A percentile compares a stretch with the other conserved stretches of the same genome.
phyloP scores from a whole-genome alignment of 2,329 filamentous ascomycete genomes.

The Ophiostoma tasmaniense region DNA sequence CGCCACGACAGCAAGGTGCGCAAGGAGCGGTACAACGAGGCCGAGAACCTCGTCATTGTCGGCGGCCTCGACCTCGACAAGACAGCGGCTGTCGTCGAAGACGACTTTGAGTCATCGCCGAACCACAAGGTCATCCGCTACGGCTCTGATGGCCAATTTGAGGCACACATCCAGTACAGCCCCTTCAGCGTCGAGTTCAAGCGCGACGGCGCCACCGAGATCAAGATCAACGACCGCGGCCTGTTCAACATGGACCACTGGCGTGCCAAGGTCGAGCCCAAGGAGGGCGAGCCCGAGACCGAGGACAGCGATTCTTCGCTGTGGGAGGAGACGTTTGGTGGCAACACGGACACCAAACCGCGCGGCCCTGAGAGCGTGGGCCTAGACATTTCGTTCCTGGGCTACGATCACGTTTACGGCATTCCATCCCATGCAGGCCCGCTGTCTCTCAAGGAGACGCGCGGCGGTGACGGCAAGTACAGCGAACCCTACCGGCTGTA shows the following conservation, averaged over 20 bases:
- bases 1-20: conserved; percentile 74
- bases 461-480: conserved; percentile 78
- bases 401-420: conserved; percentile 86
- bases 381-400: conserved; percentile 84
- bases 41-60: conserved; percentile 75
- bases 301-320: conserved; percentile 75
- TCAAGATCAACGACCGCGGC: conserved; percentile 85
- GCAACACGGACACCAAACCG: conserved; percentile 93
- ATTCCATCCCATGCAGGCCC: conserved; percentile 89
- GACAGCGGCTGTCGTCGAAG: conserved; percentile 62
- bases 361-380: conserved; percentile 85
- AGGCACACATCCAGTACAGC: conserved; percentile 73
- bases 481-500: conserved; percentile 88
- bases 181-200: conserved; percentile 84
- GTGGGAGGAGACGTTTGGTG: conserved; percentile 97
- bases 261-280: conserved; percentile 72
- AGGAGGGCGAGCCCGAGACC: conserved; percentile 37
- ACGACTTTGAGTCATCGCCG: conserved; percentile 50
- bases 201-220: conserved; percentile 69
- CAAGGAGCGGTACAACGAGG: conserved; percentile 93
- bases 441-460: conserved; percentile 80
- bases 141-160: conserved; percentile 65
- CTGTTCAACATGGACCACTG: conserved; percentile 92
- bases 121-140: conserved; percentile 50
- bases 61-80: conserved; percentile 68